A percentile compares a stretch with the other conserved stretches of the same genome.
phyloP scores from a whole-genome alignment of 2,329 filamentous ascomycete species.

The Talaromyces atroroseus region DNA sequence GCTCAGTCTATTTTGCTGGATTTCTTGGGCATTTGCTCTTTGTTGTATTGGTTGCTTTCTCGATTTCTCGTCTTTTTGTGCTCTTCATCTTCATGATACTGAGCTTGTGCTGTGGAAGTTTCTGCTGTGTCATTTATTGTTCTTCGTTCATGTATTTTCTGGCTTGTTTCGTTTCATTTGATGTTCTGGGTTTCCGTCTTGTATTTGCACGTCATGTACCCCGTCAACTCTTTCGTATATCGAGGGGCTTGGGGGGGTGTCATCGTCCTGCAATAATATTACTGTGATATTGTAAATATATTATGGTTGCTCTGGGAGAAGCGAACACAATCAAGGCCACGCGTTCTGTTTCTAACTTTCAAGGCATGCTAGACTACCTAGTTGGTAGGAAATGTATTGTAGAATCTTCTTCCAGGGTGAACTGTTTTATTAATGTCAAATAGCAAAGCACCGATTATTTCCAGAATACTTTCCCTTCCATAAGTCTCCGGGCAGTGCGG shows the following conservation, averaged over 20 bases:
- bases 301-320: too few relatives aligned
- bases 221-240: not conserved
- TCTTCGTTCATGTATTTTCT: not conserved
- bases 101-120: not conserved
- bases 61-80: too few relatives aligned
- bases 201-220: not conserved
- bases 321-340: too few relatives aligned
- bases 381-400: too few relatives aligned
- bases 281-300: not conserved
- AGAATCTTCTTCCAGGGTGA: not conserved
- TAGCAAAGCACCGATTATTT: slow-evolving; percentile 10
- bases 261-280: not conserved
- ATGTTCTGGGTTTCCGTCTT: not conserved
- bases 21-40: too few relatives aligned
- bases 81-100: too few relatives aligned
- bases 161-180: not conserved
- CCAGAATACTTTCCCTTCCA: slow-evolving; percentile 45
- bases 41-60: too few relatives aligned
- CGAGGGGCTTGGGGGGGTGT: not conserved
- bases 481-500: slow-evolving; percentile 44
- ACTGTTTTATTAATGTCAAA: too few relatives aligned
- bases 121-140: not conserved
- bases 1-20: too few relatives aligned
- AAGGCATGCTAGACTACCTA: too few relatives aligned
- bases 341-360: too few relatives aligned